Base-by-base conservation (phyloP, 2,329 filamentous ascomycete genomes). In the Colletotrichum zoysiae region DNA sequence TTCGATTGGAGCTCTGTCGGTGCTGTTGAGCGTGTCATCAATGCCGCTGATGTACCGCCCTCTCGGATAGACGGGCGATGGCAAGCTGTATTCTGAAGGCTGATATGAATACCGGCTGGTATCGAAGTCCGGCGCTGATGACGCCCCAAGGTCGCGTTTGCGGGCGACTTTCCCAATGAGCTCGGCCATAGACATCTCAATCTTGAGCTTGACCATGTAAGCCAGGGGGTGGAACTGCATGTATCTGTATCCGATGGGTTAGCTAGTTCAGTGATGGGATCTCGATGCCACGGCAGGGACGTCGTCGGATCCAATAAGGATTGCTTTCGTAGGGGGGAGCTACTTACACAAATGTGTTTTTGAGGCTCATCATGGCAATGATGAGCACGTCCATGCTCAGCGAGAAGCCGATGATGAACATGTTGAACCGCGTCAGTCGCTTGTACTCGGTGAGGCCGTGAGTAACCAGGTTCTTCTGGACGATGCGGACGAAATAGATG, bases 121-220 rank as follows among this genome's bases (percentile, higher is more conserved):
- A 30, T 55, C 60, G 18, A 67, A 67, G 46, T 64, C 63, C 2
- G 35, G 60, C 8, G 67, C 66, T 18, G 73, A 70, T 7, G 67
- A 42, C 0, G 71, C 66, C n/a, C 66, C 66, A 16, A 66, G 62
- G 20, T 74, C 71, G 6, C 70, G 58, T 35, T 75, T 72, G 12
- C 65, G 73, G 1, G 79, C 79, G 26, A 84, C 78, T 69, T 82
- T 83, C 46, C 78, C 82, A 73, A 88, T 87, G 18, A 88, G 82
- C 56, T 84, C 83, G 67, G 86, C 85, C 85, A 88, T 87, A 8
- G 83, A 83, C 82, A 88, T 84, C 76, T 88, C 86, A 74, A 88
- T 87, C 74, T 88, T 85, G 55, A 88, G 81, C 65, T 88, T 88
- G 57, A 87, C 84, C 16, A 84, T 81, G 74, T 87, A 88, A 16